Percentiles rank a stretch among this genome's conserved stretches.
Conservation (phyloP, 345 rosid species). For the Arabidopsis arenosa region DNA sequence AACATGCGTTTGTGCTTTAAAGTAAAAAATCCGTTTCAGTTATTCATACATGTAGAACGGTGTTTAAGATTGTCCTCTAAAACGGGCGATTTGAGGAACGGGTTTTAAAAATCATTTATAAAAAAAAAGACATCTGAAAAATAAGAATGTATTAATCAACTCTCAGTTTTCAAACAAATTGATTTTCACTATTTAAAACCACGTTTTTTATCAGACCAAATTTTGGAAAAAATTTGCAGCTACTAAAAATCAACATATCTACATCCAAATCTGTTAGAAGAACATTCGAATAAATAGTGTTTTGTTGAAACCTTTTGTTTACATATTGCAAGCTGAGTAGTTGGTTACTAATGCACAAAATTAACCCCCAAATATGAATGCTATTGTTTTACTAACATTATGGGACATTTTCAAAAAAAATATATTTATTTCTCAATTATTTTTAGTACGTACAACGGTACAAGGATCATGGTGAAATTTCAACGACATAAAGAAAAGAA, state of each 20-base stretch:
- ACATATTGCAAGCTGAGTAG: background rate
- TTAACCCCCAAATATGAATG: background rate
- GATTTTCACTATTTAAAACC: too few relatives aligned
- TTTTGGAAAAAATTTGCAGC: background rate
- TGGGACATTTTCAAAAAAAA: background rate
- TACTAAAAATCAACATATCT: background rate
- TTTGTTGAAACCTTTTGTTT: background rate
- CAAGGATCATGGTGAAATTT: background rate
- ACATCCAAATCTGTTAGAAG: background rate
- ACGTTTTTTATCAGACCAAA: too few relatives aligned
- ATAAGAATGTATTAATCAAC: too few relatives aligned
- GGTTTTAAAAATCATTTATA: too few relatives aligned
- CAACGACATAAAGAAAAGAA: background rate
- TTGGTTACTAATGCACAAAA: background rate
- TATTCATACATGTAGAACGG: background rate
- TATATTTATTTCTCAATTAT: background rate
- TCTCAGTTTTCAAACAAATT: too few relatives aligned
- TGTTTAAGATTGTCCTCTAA: background rate
- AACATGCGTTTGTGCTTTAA: background rate
- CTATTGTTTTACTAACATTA: background rate
- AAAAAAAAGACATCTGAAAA: too few relatives aligned
- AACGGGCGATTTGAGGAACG: background rate
- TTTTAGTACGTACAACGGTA: too few relatives aligned
- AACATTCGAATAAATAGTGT: background rate
- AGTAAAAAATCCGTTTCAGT: background rate